phyloP scores from a whole-genome alignment of 257 asterid genomes.

The Datura wrightii region DNA sequence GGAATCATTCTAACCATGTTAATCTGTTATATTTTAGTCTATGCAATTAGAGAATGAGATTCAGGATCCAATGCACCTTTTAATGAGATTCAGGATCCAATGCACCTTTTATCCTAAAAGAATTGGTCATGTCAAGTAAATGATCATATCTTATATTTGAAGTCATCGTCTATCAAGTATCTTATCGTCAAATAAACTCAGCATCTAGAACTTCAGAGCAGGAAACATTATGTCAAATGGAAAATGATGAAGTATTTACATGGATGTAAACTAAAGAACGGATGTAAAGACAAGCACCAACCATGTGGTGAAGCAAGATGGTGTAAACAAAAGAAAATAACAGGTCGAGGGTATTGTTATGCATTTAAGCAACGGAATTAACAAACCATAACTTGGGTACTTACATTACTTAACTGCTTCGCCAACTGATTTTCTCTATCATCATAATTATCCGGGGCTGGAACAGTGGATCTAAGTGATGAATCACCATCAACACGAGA shows the following conservation, averaged over 20 bases:
- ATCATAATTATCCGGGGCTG: slow-evolving; percentile 42
- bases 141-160: slow-evolving; percentile 16
- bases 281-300: background rate
- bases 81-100: background rate
- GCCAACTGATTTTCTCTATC: slow-evolving; percentile 48
- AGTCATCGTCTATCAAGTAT: background rate
- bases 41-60: background rate
- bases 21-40: slow-evolving; percentile 1
- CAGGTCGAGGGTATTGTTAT: background rate
- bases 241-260: slow-evolving; percentile 18
- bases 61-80: background rate
- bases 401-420: slow-evolving; percentile 52
- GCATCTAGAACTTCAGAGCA: slow-evolving; percentile 24
- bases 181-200: slow-evolving; percentile 3
- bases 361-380: slow-evolving; percentile 22
- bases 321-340: background rate
- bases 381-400: slow-evolving; percentile 29
- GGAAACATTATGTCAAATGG: slow-evolving; percentile 17
- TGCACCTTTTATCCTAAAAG: slow-evolving; percentile 19
- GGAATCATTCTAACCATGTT: background rate
- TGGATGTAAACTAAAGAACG: background rate
- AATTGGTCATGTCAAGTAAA: background rate
- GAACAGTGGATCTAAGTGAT: slow-evolving; percentile 41
- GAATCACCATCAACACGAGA: slow-evolving; percentile 39
- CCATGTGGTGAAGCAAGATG: background rate